Base-by-base conservation (phyloP, 2,329 filamentous ascomycete genomes). In the Calonectria crousiana region DNA sequence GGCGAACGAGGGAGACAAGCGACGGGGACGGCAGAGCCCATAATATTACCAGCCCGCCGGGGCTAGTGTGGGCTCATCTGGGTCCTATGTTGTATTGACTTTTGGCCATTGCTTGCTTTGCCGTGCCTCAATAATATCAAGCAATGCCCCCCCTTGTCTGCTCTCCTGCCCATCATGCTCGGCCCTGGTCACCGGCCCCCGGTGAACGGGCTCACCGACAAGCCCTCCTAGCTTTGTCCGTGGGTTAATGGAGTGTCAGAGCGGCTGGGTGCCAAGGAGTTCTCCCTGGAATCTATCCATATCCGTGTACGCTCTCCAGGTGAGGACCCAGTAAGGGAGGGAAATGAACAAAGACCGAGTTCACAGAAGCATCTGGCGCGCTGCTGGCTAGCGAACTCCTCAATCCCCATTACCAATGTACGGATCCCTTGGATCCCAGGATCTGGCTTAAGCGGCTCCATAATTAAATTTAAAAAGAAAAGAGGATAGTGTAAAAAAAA, bases 401-500 rank as follows among this genome's bases (percentile, higher is more conserved):
- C 60, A n/a, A 32, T 49, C 60, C 26, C 36, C 28, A 49, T 65
- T 41, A 23, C 60, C 41, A 11, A 64, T 30, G 18, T 14, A 30
- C 41, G 38, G 23, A 16, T 34, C 26, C 41, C 26, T 47, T 49
- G 41, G 23, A 28, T 18, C 16, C 26, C 28, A 30, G 41, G 26
- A 28, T 32, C 44, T 52, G 23, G 26, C 18, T 36, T 23, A 38
- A 52, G n/a, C 16, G 30, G 44, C 13, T 51, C 65, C 65, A 67
- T 67, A 67, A 53, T 67, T 56, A 67, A 74, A 38, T 68, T 11
- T 69, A 67, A 64, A 70, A 70, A 65, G 47, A 65, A 66, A 71
- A 78, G 71, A 75, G 72, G 72, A 69, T 10, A 36, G 30, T 65
- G 74, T 18, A 71, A 51, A 58, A 41, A 49, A 71, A 60, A 44